Evolutionary conservation across 352 stramenopile species (phyloP).

Genomic region (Plasmopara halstedii): DNA sequence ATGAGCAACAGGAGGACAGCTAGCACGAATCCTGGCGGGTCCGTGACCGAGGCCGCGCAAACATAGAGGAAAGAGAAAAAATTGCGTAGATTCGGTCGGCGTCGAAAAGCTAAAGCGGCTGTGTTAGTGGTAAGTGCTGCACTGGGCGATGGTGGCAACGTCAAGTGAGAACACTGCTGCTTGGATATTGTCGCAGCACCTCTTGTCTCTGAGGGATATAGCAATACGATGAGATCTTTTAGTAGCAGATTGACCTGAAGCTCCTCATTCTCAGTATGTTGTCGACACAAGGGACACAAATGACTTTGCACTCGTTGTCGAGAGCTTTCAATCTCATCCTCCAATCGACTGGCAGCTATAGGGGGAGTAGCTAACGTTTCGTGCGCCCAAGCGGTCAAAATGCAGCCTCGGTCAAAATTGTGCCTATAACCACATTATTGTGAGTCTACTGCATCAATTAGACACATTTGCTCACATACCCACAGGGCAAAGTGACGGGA

Average conservation of each 20-base stretch:
- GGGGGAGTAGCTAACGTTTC: conserved; percentile 7
- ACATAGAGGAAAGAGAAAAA: conserved; percentile 69
- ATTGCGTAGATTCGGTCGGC: conserved; percentile 39
- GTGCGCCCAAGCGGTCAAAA: conserved; percentile 55
- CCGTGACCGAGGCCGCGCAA: conserved; percentile 53
- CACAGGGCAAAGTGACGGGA: conserved; percentile 63
- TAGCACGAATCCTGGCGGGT: conserved; percentile 68
- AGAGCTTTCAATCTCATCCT: neutral
- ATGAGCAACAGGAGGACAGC: conserved; percentile 57
- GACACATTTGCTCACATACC: conserved; percentile 20
- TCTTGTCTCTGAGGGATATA: conserved; percentile 46
- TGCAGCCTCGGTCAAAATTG: conserved; percentile 77
- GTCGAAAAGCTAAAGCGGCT: conserved; percentile 25
- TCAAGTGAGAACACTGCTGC: conserved; percentile 23
- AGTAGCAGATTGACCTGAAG: conserved; percentile 64
- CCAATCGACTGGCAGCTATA: neutral
- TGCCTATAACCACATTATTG: conserved; percentile 32
- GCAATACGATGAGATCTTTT: conserved; percentile 43
- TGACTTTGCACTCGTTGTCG: conserved; percentile 7
- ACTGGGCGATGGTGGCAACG: conserved; percentile 10
- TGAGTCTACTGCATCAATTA: neutral
- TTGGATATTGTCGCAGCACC: conserved; percentile 37
- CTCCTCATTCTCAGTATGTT: conserved; percentile 27
- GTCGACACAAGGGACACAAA: conserved; percentile 61
- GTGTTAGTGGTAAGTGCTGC: conserved; percentile 16